Conservation (phyloP, 2,329 filamentous ascomycete species). For the Cercospora citrullina region DNA sequence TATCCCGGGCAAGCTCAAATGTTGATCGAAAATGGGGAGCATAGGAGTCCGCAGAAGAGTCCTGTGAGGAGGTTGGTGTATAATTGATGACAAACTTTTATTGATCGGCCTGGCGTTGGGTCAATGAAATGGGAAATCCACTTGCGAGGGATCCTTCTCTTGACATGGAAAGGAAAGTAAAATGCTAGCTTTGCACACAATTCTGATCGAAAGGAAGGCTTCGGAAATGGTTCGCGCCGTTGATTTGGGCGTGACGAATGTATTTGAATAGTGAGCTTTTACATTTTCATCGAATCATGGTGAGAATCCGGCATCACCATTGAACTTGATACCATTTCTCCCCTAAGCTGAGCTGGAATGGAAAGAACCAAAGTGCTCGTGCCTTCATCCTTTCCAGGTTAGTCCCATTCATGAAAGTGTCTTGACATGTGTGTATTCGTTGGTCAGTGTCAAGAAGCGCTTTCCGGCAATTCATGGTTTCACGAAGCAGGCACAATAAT, state of each 20-base stretch:
- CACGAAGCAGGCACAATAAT: neutral
- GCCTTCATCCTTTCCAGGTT: no score
- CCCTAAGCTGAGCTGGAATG: neutral
- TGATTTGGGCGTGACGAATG: no score
- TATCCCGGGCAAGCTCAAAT: conserved; percentile 19
- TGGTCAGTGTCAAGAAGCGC: neutral
- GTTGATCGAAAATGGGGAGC: conserved; percentile 38
- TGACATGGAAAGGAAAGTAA: no score
- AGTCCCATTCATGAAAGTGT: neutral
- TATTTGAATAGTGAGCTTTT: neutral
- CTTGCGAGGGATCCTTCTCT: neutral
- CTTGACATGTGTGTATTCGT: neutral
- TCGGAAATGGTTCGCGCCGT: no score
- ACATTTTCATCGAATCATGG: neutral
- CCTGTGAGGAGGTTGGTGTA: conserved; percentile 39
- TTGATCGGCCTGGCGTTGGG: neutral
- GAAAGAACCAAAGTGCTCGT: neutral
- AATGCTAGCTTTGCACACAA: no score
- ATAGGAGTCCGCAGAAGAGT: conserved; percentile 26
- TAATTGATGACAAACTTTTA: conserved; percentile 16
- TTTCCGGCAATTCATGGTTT: neutral
- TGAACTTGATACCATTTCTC: neutral
- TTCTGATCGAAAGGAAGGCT: no score
- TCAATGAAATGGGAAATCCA: neutral
- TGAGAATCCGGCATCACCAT: neutral